Conservation (phyloP, 129 eudicot genomes). For the Helichrysum umbraculigerum region DNA sequence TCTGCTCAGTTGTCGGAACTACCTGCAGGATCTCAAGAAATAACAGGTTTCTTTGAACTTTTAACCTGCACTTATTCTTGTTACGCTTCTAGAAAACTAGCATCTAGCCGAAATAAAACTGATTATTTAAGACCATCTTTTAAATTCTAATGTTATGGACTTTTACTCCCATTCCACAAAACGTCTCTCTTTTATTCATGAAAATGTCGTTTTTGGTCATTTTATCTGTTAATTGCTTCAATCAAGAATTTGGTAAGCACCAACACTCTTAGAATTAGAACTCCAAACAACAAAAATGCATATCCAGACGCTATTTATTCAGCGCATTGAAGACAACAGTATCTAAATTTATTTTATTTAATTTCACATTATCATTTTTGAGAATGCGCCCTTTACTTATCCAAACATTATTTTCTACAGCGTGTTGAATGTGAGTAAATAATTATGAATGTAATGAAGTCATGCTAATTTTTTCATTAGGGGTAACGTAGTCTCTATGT, state of each 20-base stretch:
- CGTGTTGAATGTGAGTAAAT: too few species aligned
- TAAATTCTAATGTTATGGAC: neutral
- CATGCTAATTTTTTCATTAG: too few species aligned
- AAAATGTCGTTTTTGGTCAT: too few species aligned
- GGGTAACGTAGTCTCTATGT: neutral
- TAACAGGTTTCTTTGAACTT: slow-evolving; percentile 42
- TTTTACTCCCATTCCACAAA: neutral
- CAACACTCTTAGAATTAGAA: too few species aligned
- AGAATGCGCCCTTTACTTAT: neutral
- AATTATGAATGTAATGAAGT: too few species aligned
- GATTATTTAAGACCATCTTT: neutral
- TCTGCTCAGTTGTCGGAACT: slow-evolving; percentile 48
- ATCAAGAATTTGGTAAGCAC: too few species aligned
- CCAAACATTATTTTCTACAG: too few species aligned
- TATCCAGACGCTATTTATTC: too few species aligned
- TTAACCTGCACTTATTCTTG: neutral
- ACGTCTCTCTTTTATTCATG: neutral
- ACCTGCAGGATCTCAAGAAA: slow-evolving; percentile 42
- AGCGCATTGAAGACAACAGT: too few species aligned
- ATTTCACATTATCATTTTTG: neutral
- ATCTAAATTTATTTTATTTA: neutral
- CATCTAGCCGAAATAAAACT: neutral
- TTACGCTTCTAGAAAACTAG: neutral
- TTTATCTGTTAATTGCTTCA: too few species aligned
- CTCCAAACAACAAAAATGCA: too few species aligned